Conservation (phyloP, 345 rosid species). For the Barbarea vulgaris region DNA sequence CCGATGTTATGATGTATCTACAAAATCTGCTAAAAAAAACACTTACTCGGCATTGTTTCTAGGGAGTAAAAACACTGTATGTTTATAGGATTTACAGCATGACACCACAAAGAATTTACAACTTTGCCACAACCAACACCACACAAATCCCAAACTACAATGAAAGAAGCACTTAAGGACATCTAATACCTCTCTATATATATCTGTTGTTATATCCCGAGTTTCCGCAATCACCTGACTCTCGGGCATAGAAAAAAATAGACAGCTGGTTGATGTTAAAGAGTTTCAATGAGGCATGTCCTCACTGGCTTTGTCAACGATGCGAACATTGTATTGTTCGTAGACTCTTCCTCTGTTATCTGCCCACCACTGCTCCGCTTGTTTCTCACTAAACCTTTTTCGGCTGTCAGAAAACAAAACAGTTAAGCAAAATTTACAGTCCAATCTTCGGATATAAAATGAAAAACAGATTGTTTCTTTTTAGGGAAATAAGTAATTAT, state of each 20-base stretch:
- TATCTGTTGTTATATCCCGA: slow-evolving; percentile 39
- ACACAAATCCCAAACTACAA: slow-evolving; percentile 33
- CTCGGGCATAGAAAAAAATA: slow-evolving; percentile 34
- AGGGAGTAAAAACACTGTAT: slow-evolving; percentile 24
- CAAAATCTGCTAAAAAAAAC: slow-evolving; percentile 11
- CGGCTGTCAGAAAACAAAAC: slow-evolving; percentile 61
- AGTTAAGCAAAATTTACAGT: not conserved
- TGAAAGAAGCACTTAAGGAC: slow-evolving; percentile 28
- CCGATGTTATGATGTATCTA: not conserved
- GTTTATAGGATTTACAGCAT: slow-evolving; percentile 42
- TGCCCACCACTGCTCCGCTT: slow-evolving; percentile 99
- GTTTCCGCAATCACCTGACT: slow-evolving; percentile 24
- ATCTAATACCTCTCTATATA: slow-evolving; percentile 29
- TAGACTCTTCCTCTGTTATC: slow-evolving; percentile 91
- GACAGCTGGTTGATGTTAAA: slow-evolving; percentile 29
- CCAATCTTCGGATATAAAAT: not conserved
- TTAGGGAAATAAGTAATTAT: not conserved
- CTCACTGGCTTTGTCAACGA: slow-evolving; percentile 74
- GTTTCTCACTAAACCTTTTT: slow-evolving; percentile 90
- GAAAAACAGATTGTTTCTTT: not conserved
- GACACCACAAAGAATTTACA: slow-evolving; percentile 41
- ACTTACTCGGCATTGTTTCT: slow-evolving; percentile 21
- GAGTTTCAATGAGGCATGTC: slow-evolving; percentile 62
- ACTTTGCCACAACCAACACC: slow-evolving; percentile 35
- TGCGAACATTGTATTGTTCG: slow-evolving; percentile 83